phyloP scores from a whole-genome alignment of 352 stramenopile genomes.

The Phytopythium montanum region DNA sequence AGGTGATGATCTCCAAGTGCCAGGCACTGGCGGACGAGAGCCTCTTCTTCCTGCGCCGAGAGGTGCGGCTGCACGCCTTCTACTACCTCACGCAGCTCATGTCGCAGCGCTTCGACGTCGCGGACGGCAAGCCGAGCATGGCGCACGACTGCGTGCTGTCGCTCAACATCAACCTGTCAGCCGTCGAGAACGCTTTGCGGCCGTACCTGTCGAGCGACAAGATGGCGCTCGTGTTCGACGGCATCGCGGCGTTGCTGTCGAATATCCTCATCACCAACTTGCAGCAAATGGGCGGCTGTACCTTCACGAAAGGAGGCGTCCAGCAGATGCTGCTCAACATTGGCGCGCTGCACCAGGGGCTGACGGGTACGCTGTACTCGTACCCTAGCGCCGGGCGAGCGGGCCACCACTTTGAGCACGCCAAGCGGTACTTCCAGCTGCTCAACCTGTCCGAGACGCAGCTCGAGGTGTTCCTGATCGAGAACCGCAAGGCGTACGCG shows the following conservation, averaged over 20 bases:
- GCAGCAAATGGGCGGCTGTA: conserved; percentile 57
- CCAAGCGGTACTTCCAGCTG: conserved; percentile 76
- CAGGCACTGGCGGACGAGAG: conserved; percentile 73
- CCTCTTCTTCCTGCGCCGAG: conserved; percentile 72
- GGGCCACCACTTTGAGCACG: conserved; percentile 66
- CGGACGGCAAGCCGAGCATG: conserved; percentile 53
- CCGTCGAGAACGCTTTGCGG: conserved; percentile 67
- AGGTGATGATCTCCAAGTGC: conserved; percentile 64
- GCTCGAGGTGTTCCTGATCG: conserved; percentile 74
- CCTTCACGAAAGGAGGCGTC: conserved; percentile 61
- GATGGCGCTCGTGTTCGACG: conserved; percentile 70
- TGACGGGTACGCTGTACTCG: conserved; percentile 71
- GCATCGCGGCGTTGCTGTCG: conserved; percentile 59
- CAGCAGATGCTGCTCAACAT: conserved; percentile 83
- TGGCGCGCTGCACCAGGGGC: conserved; percentile 63
- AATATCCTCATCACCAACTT: conserved; percentile 63
- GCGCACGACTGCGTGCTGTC: conserved; percentile 69
- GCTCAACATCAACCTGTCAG: conserved; percentile 75
- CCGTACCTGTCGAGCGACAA: conserved; percentile 73
- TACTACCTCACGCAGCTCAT: conserved; percentile 76
- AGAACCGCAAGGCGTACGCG: conserved; percentile 61
- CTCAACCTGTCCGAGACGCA: conserved; percentile 70
- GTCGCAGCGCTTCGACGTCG: conserved; percentile 55
- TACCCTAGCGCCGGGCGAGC: conserved; percentile 48
- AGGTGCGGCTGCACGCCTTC: conserved; percentile 72